Percentiles rank a stretch among this genome's conserved stretches.
These are phyloP conservation scores for Dissophora ornata DNA, from an alignment of 192 early-diverging fungal species.

Conservation along the genomic window DNA sequence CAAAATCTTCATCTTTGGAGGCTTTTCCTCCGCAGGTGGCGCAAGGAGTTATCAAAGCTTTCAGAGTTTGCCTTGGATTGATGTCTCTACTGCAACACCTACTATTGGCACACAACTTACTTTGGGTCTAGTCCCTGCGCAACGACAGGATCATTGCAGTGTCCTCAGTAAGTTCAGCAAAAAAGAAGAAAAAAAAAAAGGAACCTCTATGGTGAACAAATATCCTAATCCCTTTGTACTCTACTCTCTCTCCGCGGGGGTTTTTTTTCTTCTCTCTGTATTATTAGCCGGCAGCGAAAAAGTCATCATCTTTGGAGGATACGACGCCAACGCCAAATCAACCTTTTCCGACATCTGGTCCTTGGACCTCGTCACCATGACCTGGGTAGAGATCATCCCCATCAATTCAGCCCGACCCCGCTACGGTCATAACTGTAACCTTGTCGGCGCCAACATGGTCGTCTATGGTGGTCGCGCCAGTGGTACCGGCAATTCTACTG, in stretches of 20 bases:
- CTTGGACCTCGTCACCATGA: constrained; percentile 36
- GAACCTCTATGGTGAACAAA: not conserved
- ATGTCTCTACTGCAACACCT: constrained; percentile 24
- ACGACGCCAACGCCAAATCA: constrained; percentile 15
- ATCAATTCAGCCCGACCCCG: constrained; percentile 1
- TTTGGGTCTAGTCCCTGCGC: constrained; percentile 11
- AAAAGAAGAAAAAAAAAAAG: not conserved
- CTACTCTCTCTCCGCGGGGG: no score
- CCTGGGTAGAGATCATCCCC: constrained; percentile 30
- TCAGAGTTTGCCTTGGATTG: constrained; percentile 26
- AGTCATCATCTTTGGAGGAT: constrained; percentile 41
- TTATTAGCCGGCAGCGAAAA: constrained; percentile 31
- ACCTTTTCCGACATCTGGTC: constrained; percentile 35
- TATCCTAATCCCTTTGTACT: not conserved
- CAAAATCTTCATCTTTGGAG: constrained; percentile 45
- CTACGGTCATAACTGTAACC: constrained; percentile 37
- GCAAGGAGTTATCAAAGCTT: constrained; percentile 27
- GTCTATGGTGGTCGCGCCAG: constrained; percentile 23
- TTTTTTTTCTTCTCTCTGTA: not conserved
- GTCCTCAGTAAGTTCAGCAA: constrained; percentile 30
- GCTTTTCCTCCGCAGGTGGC: constrained; percentile 7
- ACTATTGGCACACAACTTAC: constrained; percentile 32
- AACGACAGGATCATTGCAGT: constrained; percentile 45
- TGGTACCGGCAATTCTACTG: not conserved
- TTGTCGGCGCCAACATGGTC: constrained; percentile 49